A percentile compares a stretch with the other conserved stretches of the same genome.
Evolutionary conservation across 257 asterid genomes (phyloP).

Genomic region (Coffea canephora): DNA sequence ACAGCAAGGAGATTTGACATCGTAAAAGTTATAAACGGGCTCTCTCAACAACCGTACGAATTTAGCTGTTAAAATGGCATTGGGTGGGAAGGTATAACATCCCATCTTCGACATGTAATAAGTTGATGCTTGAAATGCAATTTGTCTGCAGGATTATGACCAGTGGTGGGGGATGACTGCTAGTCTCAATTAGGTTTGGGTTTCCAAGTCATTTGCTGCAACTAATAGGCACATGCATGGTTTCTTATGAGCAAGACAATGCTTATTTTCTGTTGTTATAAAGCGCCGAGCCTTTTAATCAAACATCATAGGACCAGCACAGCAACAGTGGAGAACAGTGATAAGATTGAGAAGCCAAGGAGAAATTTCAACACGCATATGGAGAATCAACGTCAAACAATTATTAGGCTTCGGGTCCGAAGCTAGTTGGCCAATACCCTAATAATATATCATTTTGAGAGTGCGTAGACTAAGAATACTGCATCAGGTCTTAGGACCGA

Average conservation of each 20-base stretch:
- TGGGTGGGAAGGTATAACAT: constrained; percentile 44
- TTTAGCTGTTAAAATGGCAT: constrained; percentile 32
- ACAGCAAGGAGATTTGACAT: constrained; percentile 26
- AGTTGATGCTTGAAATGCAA: too few relatives aligned
- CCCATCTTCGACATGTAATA: constrained; percentile 36
- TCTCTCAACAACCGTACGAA: constrained; percentile 20
- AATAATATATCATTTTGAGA: neutral
- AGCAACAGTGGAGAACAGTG: neutral
- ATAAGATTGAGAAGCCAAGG: neutral
- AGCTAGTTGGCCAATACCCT: neutral
- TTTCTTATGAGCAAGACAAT: constrained; percentile 46
- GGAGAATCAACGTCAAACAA: neutral
- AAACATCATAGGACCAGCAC: constrained; percentile 14
- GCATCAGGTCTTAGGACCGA: neutral
- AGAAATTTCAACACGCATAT: neutral
- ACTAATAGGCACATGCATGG: constrained; percentile 76
- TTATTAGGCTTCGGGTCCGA: neutral
- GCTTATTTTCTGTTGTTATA: constrained; percentile 32
- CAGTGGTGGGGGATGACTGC: constrained; percentile 31
- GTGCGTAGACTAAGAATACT: neutral
- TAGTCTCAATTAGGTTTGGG: constrained; percentile 21
- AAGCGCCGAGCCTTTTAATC: constrained; percentile 21
- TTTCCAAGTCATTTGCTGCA: constrained; percentile 47
- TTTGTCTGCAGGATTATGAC: constrained; percentile 17
- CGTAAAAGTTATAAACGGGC: neutral